phyloP scores from a whole-genome alignment of 73 alveolate genomes.

The Paramecium sonneborni region DNA sequence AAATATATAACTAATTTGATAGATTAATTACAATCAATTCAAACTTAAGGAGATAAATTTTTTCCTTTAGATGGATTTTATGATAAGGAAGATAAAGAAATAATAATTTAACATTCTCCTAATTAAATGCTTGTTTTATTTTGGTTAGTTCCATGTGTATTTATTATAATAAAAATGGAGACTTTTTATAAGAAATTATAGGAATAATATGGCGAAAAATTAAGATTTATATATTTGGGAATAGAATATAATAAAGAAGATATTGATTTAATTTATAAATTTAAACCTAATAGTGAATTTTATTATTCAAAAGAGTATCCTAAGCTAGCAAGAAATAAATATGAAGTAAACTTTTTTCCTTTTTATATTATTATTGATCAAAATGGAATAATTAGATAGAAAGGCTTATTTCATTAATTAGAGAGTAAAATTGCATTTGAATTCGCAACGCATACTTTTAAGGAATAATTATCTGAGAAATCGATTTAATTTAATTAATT shows the following conservation, averaged over 20 bases:
- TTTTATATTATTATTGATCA: not conserved
- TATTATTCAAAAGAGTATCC: not conserved
- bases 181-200: not conserved
- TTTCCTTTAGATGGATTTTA: not conserved
- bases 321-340: not conserved
- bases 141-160: not conserved
- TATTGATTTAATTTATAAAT: not conserved
- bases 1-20: not conserved
- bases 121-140: not conserved
- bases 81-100: not conserved
- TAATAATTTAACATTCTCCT: not conserved
- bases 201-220: slow-evolving; percentile 55
- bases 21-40: not conserved
- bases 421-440: not conserved
- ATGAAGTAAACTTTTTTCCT: not conserved
- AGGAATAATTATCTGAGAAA: not conserved
- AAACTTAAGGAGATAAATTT: not conserved
- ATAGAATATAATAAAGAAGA: not conserved
- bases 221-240: slow-evolving; percentile 48
- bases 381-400: not conserved
- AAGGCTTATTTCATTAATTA: not conserved
- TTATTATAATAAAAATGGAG: not conserved
- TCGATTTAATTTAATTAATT: not conserved
- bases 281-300: not conserved
- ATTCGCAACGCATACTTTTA: not conserved